A percentile compares a stretch with the other conserved stretches of the same genome.
Conservation (phyloP, 768 basidiomycete species). For the Agrocybe chaxingu region DNA sequence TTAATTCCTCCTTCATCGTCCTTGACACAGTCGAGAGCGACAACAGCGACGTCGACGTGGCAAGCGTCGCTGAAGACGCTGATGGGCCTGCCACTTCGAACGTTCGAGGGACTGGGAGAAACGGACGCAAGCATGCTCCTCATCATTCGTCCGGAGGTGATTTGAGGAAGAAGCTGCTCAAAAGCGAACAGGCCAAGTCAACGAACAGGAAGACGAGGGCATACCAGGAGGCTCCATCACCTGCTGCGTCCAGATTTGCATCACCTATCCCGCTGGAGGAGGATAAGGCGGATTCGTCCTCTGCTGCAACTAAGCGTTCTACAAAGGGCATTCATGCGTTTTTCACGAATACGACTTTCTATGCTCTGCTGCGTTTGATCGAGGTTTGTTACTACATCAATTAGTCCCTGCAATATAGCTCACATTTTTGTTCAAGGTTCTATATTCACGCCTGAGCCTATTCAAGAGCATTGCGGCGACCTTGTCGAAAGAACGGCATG, state of each 20-base stretch:
- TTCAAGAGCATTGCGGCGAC: conserved; percentile 73
- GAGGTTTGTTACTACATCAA: conserved; percentile 55
- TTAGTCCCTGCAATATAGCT: conserved; percentile 1
- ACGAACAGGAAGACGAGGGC: conserved; percentile 56
- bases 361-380: conserved; percentile 77
- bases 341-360: conserved; percentile 89
- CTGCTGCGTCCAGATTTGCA: conserved; percentile 55
- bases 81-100: conserved; percentile 37
- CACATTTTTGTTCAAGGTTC: conserved; percentile 43
- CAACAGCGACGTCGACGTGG: conserved; percentile 47
- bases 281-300: conserved; percentile 27
- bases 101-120: conserved; percentile 22
- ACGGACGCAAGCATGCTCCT: conserved; percentile 25
- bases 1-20: conserved; percentile 66
- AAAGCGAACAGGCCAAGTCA: conserved; percentile 80
- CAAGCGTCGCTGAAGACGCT: conserved; percentile 30
- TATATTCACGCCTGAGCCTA: conserved; percentile 76
- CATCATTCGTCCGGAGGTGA: conserved; percentile 44
- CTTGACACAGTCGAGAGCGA: conserved; percentile 58
- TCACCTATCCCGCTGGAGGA: conserved; percentile 57
- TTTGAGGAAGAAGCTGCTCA: conserved; percentile 74
- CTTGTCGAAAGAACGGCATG: conserved; percentile 18
- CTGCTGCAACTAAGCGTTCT: conserved; percentile 15
- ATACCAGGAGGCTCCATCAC: conserved; percentile 45
- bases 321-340: conserved; percentile 56